These are phyloP conservation scores for Clonostachys chloroleuca DNA, from an alignment of 2,329 filamentous ascomycete genomes.

Conservation along the genomic window DNA sequence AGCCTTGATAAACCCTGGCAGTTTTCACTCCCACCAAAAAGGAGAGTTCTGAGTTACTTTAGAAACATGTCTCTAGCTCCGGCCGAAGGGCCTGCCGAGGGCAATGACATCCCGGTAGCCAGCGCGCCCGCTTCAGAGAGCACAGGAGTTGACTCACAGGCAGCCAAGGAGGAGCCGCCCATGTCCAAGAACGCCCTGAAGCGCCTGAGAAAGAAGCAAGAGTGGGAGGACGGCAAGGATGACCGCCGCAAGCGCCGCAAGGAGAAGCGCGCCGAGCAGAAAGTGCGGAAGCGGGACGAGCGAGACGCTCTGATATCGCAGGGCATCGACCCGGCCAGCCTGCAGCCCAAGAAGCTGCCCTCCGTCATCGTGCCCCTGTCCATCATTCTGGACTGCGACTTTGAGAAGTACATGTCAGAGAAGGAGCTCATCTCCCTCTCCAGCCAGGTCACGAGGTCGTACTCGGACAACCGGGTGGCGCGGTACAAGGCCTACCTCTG, in stretches of 20 bases:
- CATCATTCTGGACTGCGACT: conserved; percentile 86
- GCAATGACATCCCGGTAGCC: no score
- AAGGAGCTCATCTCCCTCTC: conserved; percentile 80
- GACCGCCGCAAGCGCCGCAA: conserved; percentile 49
- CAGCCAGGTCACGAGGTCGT: conserved; percentile 80
- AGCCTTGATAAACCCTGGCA: no score
- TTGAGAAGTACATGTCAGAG: conserved; percentile 84
- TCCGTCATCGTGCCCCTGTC: conserved; percentile 66
- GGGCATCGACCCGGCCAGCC: conserved; percentile 32
- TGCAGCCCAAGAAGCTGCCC: conserved; percentile 24
- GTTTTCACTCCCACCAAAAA: no score
- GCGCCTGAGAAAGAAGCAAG: conserved; percentile 65
- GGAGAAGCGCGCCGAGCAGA: conserved; percentile 45
- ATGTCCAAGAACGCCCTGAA: conserved; percentile 87
- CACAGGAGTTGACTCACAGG: neutral
- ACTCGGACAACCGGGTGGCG: conserved; percentile 78
- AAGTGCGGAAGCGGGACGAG: conserved; percentile 43
- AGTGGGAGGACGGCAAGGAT: conserved; percentile 71
- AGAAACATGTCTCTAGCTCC: no score
- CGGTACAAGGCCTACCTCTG: conserved; percentile 67
- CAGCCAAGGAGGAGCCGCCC: conserved; percentile 8
- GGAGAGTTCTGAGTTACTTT: no score
- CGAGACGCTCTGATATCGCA: conserved; percentile 44
- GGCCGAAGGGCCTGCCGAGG: no score
- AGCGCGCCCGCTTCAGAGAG: no score